Conservation (phyloP, 345 rosid species). For the Kernera saxatilis region DNA sequence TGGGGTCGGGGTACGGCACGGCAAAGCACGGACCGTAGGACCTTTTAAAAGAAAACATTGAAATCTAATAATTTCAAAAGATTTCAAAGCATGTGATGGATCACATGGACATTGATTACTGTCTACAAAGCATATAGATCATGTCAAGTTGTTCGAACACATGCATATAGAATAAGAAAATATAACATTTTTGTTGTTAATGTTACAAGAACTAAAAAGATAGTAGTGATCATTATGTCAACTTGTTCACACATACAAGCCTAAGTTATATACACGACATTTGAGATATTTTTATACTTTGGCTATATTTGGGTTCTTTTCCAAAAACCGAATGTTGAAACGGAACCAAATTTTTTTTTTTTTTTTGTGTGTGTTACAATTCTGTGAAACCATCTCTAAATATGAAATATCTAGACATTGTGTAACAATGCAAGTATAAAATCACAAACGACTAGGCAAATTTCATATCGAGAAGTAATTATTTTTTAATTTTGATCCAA, state of each 20-base stretch:
- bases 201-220: not conserved
- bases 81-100: conserved; percentile 30
- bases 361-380: not conserved
- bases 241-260: not conserved
- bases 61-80: not conserved
- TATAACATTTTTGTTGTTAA: not conserved
- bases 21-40: conserved; percentile 25
- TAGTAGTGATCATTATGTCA: not conserved
- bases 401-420: not conserved
- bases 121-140: conserved; percentile 2
- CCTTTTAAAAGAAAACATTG: not conserved
- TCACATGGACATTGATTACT: conserved; percentile 31
- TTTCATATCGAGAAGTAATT: not conserved
- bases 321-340: not conserved
- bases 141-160: conserved; percentile 29
- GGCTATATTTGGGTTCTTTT: not conserved
- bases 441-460: not conserved
- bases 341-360: not conserved
- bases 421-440: too few species aligned
- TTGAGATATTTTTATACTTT: not conserved
- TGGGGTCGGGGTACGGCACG: conserved; percentile 20
- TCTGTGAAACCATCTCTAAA: not conserved
- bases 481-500: not conserved
- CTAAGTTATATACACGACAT: not conserved
- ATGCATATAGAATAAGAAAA: not conserved